These are phyloP conservation scores for Sphagnurus paluster DNA, from an alignment of 1,284 basidiomycete species.

Conservation along the genomic window DNA sequence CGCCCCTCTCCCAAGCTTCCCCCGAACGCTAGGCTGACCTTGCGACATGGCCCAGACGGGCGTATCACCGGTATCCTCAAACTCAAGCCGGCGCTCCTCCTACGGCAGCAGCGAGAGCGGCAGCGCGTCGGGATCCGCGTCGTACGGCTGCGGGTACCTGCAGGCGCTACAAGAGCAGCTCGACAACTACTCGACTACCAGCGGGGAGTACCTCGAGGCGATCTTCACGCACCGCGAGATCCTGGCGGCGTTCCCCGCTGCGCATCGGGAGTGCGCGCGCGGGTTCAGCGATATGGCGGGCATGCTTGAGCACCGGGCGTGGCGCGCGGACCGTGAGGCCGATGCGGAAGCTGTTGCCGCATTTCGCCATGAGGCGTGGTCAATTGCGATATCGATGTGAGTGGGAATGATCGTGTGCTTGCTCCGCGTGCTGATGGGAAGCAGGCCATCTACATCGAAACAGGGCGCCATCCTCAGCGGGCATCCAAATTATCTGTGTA, in stretches of 20 bases:
- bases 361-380: conserved; percentile 65
- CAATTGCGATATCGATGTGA: conserved; percentile 45
- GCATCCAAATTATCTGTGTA: conserved; percentile 14
- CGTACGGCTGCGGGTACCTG: conserved; percentile 60
- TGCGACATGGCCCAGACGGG: conserved; percentile 35
- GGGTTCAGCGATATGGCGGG: conserved; percentile 64
- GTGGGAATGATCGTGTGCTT: conserved; percentile 9
- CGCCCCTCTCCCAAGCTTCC: conserved; percentile 13
- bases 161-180: conserved; percentile 57
- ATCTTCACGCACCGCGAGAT: conserved; percentile 75
- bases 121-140: no score
- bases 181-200: conserved; percentile 54
- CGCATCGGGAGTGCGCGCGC: conserved; percentile 59
- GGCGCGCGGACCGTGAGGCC: conserved; percentile 66
- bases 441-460: conserved; percentile 8
- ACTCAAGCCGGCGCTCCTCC: conserved; percentile 34
- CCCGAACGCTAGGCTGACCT: no score
- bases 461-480: conserved; percentile 4
- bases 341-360: conserved; percentile 65
- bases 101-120: conserved; percentile 36
- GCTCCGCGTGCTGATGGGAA: not conserved
- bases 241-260: conserved; percentile 55
- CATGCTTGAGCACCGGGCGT: conserved; percentile 55
- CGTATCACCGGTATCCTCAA: conserved; percentile 42
- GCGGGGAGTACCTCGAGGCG: conserved; percentile 71